A percentile compares a stretch with the other conserved stretches of the same genome.
These are phyloP conservation scores for Volvariella volvacea DNA, from an alignment of 1,284 basidiomycete species.

Conservation along the genomic window DNA sequence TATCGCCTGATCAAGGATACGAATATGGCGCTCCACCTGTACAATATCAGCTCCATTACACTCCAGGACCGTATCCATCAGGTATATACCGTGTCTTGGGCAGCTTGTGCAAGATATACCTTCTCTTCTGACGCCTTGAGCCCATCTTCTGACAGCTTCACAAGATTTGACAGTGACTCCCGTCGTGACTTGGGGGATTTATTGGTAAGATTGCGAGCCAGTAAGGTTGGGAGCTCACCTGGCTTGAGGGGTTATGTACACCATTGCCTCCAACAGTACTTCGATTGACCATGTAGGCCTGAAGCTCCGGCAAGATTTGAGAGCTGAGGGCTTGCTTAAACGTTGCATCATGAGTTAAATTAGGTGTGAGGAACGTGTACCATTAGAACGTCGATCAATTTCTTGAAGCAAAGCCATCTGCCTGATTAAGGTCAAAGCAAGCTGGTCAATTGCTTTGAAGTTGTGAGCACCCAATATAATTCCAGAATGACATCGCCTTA, in stretches of 20 bases:
- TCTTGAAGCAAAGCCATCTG: conserved; percentile 78
- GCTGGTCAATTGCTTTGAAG: conserved; percentile 71
- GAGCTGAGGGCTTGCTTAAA: conserved; percentile 28
- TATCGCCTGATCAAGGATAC: conserved; percentile 68
- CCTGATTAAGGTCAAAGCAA: conserved; percentile 79
- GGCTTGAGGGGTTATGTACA: background rate
- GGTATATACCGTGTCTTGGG: conserved; percentile 54
- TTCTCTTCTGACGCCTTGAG: conserved; percentile 66
- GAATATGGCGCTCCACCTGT: conserved; percentile 63
- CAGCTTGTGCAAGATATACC: conserved; percentile 61
- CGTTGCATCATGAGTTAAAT: background rate
- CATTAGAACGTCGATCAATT: conserved; percentile 67
- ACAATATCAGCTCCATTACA: too few relatives aligned
- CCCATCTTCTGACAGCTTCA: conserved; percentile 52
- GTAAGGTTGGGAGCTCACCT: too few relatives aligned
- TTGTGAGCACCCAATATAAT: background rate
- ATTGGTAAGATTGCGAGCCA: too few relatives aligned
- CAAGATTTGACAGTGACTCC: conserved; percentile 49
- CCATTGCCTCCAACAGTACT: conserved; percentile 9
- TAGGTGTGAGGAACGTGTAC: conserved; percentile 33
- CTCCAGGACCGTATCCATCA: too few relatives aligned
- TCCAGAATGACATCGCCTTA: conserved; percentile 14
- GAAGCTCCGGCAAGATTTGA: conserved; percentile 32
- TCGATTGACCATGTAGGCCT: conserved; percentile 36
- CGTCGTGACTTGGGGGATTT: conserved; percentile 18